Base-by-base conservation (phyloP, 345 rosid genomes). In the Cochlearia excelsa region DNA sequence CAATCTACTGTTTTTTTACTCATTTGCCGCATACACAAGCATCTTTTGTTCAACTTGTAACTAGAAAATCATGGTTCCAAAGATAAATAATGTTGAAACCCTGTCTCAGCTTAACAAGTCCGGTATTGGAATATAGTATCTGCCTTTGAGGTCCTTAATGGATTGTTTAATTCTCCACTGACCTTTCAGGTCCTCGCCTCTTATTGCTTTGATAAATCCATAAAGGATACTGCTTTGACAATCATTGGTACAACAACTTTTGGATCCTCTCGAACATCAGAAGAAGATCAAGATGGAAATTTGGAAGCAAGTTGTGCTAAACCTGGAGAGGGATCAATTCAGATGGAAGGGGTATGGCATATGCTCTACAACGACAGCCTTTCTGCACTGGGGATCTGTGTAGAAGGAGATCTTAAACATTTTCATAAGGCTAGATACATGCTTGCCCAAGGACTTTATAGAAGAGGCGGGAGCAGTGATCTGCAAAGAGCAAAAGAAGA, bases 371-470 rank as follows among this genome's bases (percentile, higher is more conserved):
- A 70, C 64, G 98, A 92, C 65, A 84, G 98, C 74, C 82, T 92
- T 67, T 78, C 86, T 54, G 98, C 94, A 51, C 76, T 92, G 67
- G 97, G 83, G 80, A 65, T 66, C 60, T 92, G 98, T 73, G 71
- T 86, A 66, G 97, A 85, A 74, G 98, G 95, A 69, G 98, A 92
- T 77, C 91, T 92, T 56, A 88, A 88, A 78, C 98, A 92, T 74
- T 92, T 92, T 75, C 98, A 92, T 62, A 92, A 86, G 82, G 98
- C 95, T 27, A 88, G 98, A 79, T 85, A 83, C 70, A 88, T 85
- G 86, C 97, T 92, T 66, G 87, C 99, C 41, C 91, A 83, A 72
- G 95, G 93, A 57, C 75, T 88, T 61, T 86, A 86, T 61, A 83
- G 65, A 74, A 83, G 87, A 77, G 89, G 84, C 47, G 75, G 75